Percentiles rank a stretch among this genome's conserved stretches.
Conservation (phyloP, 441 rosid genomes). For the Populus hybrid region DNA sequence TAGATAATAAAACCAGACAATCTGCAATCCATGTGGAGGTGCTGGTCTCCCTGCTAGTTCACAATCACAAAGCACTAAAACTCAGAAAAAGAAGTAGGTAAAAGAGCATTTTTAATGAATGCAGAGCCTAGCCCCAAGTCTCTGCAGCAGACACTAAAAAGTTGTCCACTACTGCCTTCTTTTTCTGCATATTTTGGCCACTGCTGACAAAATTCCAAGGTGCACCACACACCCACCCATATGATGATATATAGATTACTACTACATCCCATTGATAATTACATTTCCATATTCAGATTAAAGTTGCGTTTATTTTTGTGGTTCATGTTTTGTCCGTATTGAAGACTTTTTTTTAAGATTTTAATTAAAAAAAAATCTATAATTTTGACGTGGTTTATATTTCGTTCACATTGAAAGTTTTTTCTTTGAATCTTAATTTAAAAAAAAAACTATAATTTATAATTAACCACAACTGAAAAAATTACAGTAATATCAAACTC, state of each 20-base stretch:
- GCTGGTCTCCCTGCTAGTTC: slow-evolving; percentile 33
- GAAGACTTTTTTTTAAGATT: too few species aligned
- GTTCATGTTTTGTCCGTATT: too few species aligned
- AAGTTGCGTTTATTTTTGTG: not conserved
- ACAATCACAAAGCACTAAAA: slow-evolving; percentile 19
- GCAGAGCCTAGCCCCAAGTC: slow-evolving; percentile 7
- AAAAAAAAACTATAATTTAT: too few species aligned
- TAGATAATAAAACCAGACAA: slow-evolving; percentile 25
- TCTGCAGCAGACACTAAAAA: slow-evolving; percentile 3
- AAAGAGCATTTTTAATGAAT: slow-evolving; percentile 25
- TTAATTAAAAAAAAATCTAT: too few species aligned
- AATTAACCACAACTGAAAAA: too few species aligned
- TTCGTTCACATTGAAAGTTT: too few species aligned
- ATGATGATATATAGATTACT: too few species aligned
- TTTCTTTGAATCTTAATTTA: too few species aligned
- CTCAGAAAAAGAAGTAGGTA: slow-evolving; percentile 16
- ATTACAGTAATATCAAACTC: too few species aligned
- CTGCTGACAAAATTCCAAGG: slow-evolving; percentile 23
- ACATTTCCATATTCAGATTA: not conserved
- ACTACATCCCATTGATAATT: slow-evolving; percentile 11
- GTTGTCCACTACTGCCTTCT: slow-evolving; percentile 23
- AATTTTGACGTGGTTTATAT: too few species aligned
- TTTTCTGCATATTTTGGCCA: not conserved
- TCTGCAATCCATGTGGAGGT: slow-evolving; percentile 21
- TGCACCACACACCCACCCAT: not conserved